Percentiles rank a stretch among this genome's conserved stretches.
Evolutionary conservation across 2,329 filamentous ascomycete genomes (phyloP).

Genomic region (Didymella pinodella): DNA sequence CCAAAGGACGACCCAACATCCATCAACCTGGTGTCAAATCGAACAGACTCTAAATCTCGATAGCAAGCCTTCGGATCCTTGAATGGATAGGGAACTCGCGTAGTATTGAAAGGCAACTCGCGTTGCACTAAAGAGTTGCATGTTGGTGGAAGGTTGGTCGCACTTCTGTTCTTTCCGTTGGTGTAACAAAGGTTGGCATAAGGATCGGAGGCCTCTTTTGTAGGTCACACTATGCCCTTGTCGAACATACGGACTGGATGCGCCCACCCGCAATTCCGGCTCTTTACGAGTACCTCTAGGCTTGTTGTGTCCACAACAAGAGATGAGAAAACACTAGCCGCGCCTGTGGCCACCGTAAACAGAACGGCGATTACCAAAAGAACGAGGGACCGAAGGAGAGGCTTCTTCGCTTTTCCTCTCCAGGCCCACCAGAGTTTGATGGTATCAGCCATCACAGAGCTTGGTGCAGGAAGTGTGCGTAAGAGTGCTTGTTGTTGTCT

Average conservation of each 20-base stretch:
- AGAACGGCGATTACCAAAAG: conserved; percentile 18
- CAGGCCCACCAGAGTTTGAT: conserved; percentile 32
- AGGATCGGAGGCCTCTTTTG: conserved; percentile 10
- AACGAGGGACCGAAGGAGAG: conserved; percentile 19
- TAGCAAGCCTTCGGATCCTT: too few relatives aligned
- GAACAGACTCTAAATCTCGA: background rate
- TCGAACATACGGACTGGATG: conserved; percentile 4
- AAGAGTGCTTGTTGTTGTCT: conserved; percentile 33
- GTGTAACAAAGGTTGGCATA: conserved; percentile 24
- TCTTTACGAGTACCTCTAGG: conserved; percentile 25
- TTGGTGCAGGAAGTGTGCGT: conserved; percentile 28
- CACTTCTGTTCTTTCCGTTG: background rate
- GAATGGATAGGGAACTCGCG: too few relatives aligned
- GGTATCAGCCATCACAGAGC: conserved; percentile 24
- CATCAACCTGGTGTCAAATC: conserved; percentile 24
- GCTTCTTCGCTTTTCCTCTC: conserved; percentile 18
- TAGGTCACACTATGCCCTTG: background rate
- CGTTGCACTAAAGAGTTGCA: conserved; percentile 6
- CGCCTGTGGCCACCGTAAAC: conserved; percentile 20
- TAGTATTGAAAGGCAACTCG: background rate
- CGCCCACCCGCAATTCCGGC: conserved; percentile 20
- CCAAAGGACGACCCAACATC: conserved; percentile 24
- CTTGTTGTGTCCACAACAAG: conserved; percentile 23
- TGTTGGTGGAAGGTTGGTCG: background rate
- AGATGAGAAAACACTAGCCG: conserved; percentile 31